Evolutionary conservation across 352 stramenopile species (phyloP).

Genomic region (Elongisporangium anandrum): DNA sequence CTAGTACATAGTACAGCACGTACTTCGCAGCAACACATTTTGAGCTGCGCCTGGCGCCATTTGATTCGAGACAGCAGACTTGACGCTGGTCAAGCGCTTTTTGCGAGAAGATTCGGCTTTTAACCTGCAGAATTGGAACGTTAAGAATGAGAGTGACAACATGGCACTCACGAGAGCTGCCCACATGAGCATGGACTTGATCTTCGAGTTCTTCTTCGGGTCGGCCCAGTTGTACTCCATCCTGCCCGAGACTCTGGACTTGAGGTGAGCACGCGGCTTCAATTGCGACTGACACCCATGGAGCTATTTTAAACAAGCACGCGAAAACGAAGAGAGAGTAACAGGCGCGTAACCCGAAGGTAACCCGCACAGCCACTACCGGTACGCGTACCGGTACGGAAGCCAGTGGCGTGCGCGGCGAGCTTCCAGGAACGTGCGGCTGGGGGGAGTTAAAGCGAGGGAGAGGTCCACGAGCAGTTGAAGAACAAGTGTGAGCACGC

Average conservation of each 20-base stretch:
- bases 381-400: too few relatives aligned
- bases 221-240: slow-evolving; percentile 87
- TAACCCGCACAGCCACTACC: too few relatives aligned
- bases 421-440: too few relatives aligned
- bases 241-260: background rate
- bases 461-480: background rate
- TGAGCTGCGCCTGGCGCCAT: slow-evolving; percentile 30
- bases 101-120: slow-evolving; percentile 65
- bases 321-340: too few relatives aligned
- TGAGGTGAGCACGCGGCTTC: background rate
- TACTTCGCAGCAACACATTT: background rate
- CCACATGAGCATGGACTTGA: slow-evolving; percentile 75
- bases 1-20: too few relatives aligned
- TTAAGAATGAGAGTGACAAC: background rate
- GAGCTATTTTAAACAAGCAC: slow-evolving; percentile 16
- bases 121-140: slow-evolving; percentile 24
- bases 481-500: background rate
- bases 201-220: slow-evolving; percentile 72
- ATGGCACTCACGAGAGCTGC: slow-evolving; percentile 4
- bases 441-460: too few relatives aligned
- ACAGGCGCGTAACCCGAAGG: too few relatives aligned
- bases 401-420: too few relatives aligned
- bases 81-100: slow-evolving; percentile 66
- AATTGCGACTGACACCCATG: background rate
- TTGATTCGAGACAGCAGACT: slow-evolving; percentile 76